Evolutionary conservation across 2,329 filamentous ascomycete genomes (phyloP), one percentile per base, ranked within the genome.

Genomic region (Apiospora malaysiana): DNA sequence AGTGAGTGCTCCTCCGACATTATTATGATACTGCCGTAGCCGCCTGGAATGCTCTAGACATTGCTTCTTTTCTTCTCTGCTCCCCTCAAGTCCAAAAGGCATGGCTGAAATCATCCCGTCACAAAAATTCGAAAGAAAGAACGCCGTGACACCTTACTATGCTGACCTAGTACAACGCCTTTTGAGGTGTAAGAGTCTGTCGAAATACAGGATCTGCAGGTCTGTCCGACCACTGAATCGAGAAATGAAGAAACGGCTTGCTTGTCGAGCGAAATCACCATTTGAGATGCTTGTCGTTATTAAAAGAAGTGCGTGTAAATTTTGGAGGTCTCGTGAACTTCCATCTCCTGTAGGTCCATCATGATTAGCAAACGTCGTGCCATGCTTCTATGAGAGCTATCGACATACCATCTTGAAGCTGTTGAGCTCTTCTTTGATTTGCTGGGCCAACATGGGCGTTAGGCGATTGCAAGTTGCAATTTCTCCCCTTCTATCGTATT

Each of bases 251-350:
- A 72, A 73, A 71, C 70, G 70, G 70, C 73, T 63, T 63, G 56
- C 73, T 77, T 74, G 73, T 72, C 73, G 72, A 73, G 74, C 67
- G 67, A 68, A 51, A 76, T 77, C 77, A 75, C 76, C 73, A 75
- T 77, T 63, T 63, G 72, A 73, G 72, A 73, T 75, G 77, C 77
- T 77, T 76, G 71, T 77, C 76, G 72, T 87, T 84, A 83, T 95
- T 90, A 99, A 88, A 99, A 98, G 89, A 99, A 99, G 88, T 99
- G 96, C 77, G 96, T 99, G 87, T 99, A 98, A 79, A 98, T 95
- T 86, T 98, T 99, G 76, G 96, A 98, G 81, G 92, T 94, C 84
- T 98, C 96, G 82, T 99, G 96, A 78, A 99, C 96, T 86, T 98
- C 96, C 96, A 99, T 99, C 86, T 99, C 96, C 96, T 98, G 73